Percentiles rank a stretch among this genome's conserved stretches.
Evolutionary conservation across 169 alveolate species (phyloP).

Genomic region (Plasmodium chabaudi): DNA sequence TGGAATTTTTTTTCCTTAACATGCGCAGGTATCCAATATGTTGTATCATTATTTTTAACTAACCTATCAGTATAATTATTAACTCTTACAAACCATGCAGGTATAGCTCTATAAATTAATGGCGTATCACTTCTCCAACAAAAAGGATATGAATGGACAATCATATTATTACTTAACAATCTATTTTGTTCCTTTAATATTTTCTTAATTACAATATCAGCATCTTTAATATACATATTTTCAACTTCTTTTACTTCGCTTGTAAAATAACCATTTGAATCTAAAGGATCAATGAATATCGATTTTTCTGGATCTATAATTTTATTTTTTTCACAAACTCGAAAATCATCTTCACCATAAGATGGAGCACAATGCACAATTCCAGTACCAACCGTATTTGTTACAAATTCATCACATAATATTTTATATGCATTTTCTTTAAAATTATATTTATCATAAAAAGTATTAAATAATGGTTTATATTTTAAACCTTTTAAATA

Average conservation of each 20-base stretch:
- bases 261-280: conserved; percentile 93
- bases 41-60: conserved; percentile 89
- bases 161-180: conserved; percentile 87
- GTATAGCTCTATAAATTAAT: conserved; percentile 97
- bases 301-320: conserved; percentile 81
- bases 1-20: conserved; percentile 98
- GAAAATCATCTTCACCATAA: conserved; percentile 97
- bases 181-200: conserved; percentile 89
- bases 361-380: conserved; percentile 98
- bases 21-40: conserved; percentile 97
- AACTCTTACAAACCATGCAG: conserved; percentile 99
- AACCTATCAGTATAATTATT: conserved; percentile 94
- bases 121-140: conserved; percentile 99
- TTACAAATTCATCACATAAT: conserved; percentile 94
- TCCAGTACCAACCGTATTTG: conserved; percentile 96
- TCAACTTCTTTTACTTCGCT: conserved; percentile 87
- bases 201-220: conserved; percentile 94
- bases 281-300: conserved; percentile 89
- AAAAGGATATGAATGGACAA: conserved; percentile 97
- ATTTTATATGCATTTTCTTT: conserved; percentile 82
- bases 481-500: conserved; percentile 91
- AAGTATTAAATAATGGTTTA: conserved; percentile 94
- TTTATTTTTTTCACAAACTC: conserved; percentile 84
- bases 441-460: conserved; percentile 78
- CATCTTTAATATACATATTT: conserved; percentile 95